Conservation (phyloP, 805 yeast genomes). For the Zygotorulaspora sp. region DNA sequence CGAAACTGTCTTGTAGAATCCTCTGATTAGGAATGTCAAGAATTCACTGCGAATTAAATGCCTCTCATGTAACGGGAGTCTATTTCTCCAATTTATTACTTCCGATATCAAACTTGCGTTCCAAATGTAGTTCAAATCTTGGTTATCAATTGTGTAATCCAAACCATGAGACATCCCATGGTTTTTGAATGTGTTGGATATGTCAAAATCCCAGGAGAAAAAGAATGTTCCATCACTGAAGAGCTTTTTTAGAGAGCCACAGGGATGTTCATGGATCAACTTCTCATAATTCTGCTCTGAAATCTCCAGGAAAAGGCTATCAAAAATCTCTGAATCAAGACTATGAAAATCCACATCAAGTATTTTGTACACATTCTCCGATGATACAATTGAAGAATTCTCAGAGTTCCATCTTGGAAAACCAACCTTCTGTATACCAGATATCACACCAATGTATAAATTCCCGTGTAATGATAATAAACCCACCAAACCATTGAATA, state of each 20-base stretch:
- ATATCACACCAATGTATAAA: slow-evolving; percentile 55
- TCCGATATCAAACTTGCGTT: slow-evolving; percentile 80
- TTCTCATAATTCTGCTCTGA: slow-evolving; percentile 30
- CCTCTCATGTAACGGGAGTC: slow-evolving; percentile 58
- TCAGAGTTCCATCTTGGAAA: slow-evolving; percentile 43
- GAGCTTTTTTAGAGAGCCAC: slow-evolving; percentile 67
- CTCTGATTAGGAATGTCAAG: slow-evolving; percentile 80
- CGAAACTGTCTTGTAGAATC: slow-evolving; percentile 71
- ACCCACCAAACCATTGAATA: slow-evolving; percentile 58
- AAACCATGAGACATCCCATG: slow-evolving; percentile 47
- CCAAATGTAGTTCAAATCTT: slow-evolving; percentile 85
- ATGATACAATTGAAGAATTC: slow-evolving; percentile 28
- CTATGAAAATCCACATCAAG: slow-evolving; percentile 64
- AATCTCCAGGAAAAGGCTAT: slow-evolving; percentile 32
- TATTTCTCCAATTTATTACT: slow-evolving; percentile 62
- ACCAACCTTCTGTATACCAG: slow-evolving; percentile 51
- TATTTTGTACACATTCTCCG: slow-evolving; percentile 50
- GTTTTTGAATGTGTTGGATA: slow-evolving; percentile 74
- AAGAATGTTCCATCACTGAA: slow-evolving; percentile 81
- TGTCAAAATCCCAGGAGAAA: slow-evolving; percentile 83
- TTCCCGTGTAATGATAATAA: slow-evolving; percentile 50
- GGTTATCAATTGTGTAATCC: slow-evolving; percentile 43
- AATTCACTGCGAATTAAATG: slow-evolving; percentile 64
- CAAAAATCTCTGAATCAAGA: slow-evolving; percentile 53
- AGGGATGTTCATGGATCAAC: slow-evolving; percentile 61